Evolutionary conservation across 768 basidiomycete genomes (phyloP).

Genomic region (Tylopilus subfusipes): DNA sequence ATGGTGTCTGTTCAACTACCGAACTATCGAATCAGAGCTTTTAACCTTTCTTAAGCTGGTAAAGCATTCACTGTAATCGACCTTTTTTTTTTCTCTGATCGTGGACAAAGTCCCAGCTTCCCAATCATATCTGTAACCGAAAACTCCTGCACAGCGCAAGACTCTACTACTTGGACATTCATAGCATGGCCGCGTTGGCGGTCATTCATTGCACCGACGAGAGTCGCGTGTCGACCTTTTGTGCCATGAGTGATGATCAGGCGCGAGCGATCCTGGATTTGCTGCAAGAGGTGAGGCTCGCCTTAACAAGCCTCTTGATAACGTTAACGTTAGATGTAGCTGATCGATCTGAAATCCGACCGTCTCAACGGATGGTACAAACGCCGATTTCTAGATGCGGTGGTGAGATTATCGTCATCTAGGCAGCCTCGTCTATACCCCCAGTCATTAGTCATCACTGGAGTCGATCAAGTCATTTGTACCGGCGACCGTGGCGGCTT

Average conservation of each 20-base stretch:
- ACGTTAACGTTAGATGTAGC: constrained; percentile 9
- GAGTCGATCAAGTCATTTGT: constrained; percentile 7
- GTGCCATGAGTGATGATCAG: constrained; percentile 17
- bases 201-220: constrained; percentile 19
- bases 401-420: constrained; percentile 31
- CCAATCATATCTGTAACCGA: constrained; percentile 21
- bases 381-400: constrained; percentile 27
- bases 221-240: constrained; percentile 15
- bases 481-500: constrained; percentile 29
- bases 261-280: constrained; percentile 28
- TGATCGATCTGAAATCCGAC: constrained; percentile 24
- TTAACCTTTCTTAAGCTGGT: constrained; percentile 13
- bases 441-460: constrained; percentile 20
- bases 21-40: constrained; percentile 15
- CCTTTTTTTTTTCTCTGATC: neutral
- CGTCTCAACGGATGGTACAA: constrained; percentile 26
- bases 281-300: constrained; percentile 19
- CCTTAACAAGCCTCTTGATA: neutral
- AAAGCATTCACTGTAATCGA: neutral
- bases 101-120: constrained; percentile 14
- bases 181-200: constrained; percentile 21
- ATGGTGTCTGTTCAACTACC: constrained; percentile 27
- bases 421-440: constrained; percentile 30
- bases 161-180: constrained; percentile 23
- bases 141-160: constrained; percentile 5